Evolutionary conservation across 2,329 filamentous ascomycete species (phyloP), one percentile per base, ranked within the genome.

Genomic region (Cadophora malorum): DNA sequence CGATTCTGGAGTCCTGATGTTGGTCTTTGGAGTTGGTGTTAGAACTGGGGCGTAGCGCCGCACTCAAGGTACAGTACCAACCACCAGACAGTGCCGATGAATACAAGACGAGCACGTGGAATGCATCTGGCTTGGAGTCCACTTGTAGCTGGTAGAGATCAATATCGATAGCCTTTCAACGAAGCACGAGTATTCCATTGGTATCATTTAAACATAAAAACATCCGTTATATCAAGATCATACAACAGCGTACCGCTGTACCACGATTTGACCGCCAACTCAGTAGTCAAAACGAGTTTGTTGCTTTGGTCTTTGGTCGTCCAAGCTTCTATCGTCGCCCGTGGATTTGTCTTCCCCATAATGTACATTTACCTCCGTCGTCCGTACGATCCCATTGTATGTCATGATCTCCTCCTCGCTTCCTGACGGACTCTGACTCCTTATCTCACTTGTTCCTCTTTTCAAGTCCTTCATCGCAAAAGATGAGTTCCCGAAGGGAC

Each of bases 341-440:
- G 52, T 33, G 16, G 12, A 33, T 33, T 33, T 33, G 4, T 33
- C 52, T 10, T 63, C 61, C 23, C 19, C 61, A 31, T 63, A 63
- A 7, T 41, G 28, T 3, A 63, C 61, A 53, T 23, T 28, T 3
- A 63, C 61, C 33, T 63, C 50, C 49, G 49, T 63, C 9, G 61
- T 63, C 49, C 50, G 52, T 19, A 63, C 61, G 23, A 63, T 63
- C 21, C 61, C 61, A 55, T 55, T 52, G 52, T 53, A 63, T 19
- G 61, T 63, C 61, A 63, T 63, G 8, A 63, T 63, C 33, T 63
- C 61, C 49, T 63, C 61, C 47, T 63, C 61, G 23, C 61, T 63
- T 8, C 33, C 61, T 9, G 28, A 49, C 16, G 47, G 47, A 41
- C 50, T 63, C 33, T 55, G 19, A 21, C 49, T 55, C 21, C 50